Percentiles rank a stretch among this genome's conserved stretches.
Conservation (phyloP, 495 filamentous ascomycete species). For the Podospora tetraspora region DNA sequence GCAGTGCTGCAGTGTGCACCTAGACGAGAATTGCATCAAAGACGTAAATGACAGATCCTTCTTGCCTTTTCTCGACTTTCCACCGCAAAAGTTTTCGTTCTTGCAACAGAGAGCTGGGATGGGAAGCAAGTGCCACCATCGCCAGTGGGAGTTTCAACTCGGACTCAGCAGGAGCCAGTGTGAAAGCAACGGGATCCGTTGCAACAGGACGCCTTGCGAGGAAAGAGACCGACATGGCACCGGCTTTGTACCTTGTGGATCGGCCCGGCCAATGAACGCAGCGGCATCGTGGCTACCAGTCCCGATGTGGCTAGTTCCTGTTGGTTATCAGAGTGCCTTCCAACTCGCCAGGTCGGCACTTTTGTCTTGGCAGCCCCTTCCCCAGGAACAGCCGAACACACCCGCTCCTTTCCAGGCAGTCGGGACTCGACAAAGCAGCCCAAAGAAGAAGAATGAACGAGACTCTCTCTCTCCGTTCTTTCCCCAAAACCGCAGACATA, state of each 20-base stretch:
- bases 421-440: neutral
- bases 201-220: neutral
- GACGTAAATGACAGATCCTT: neutral
- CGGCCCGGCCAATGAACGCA: neutral
- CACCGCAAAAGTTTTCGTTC: neutral
- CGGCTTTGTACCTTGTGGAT: constrained; percentile 1
- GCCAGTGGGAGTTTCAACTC: neutral
- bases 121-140: neutral
- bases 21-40: constrained; percentile 19
- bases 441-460: neutral
- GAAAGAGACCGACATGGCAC: constrained; percentile 11
- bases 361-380: constrained; percentile 5
- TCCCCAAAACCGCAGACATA: neutral
- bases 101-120: neutral
- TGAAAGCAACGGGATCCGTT: neutral
- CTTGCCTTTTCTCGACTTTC: neutral
- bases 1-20: constrained; percentile 3
- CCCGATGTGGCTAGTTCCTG: neutral
- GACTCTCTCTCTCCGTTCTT: neutral
- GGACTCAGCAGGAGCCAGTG: neutral
- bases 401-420: neutral
- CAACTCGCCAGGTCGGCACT: constrained; percentile 6
- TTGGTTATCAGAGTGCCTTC: neutral
- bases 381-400: constrained; percentile 3
- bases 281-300: neutral